Base-by-base conservation (phyloP, 75 land plant species). In the Sequoia sempervirens region DNA sequence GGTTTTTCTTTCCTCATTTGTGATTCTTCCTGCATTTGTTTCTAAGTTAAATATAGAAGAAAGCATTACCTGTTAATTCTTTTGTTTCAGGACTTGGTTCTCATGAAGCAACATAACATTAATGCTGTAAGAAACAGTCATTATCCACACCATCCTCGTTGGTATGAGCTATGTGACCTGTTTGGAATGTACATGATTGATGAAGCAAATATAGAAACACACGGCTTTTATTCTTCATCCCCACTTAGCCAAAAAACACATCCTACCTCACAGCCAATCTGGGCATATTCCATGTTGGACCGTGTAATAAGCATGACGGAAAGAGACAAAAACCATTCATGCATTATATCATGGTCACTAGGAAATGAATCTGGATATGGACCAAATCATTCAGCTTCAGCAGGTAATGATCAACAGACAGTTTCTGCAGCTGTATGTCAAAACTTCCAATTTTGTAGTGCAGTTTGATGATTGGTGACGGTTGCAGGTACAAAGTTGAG, bases 101-200 rank as follows among this genome's bases (percentile, higher is more conserved):
- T 94, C 12, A 98, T 98, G 99, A 98, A 98, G 92, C 97, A 98
- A 84, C 69, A 98, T 83, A 98, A 98, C 82, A 90, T 98, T 20
- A 98, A 98, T 92, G 98, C 99, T 82, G 99, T 98, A 17, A 90
- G 99, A 84, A 98, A 98, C 84, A 96, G 99, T 83, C 99, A 98
- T 79, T 98, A 98, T 84, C 99, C 99, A 37, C 96, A 93, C 85
- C 99, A 96, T 87, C 91, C 97, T 28, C 92, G 99, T 37, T 98
- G 96, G 98, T 98, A 96, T 82, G 99, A 98, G 88, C 84, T 98
- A 66, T 98, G 99, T 86, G 94, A 96, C 80, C 84, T 98, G 34
- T 98, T 98, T 89, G 99, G 99, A 43, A 85, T 98, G 81, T 98
- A 98, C 85, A 89, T 98, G 91, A 90, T 98, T 45, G 99, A 98